Evolutionary conservation across 495 filamentous ascomycete species (phyloP).

Genomic region (Halenospora varia): DNA sequence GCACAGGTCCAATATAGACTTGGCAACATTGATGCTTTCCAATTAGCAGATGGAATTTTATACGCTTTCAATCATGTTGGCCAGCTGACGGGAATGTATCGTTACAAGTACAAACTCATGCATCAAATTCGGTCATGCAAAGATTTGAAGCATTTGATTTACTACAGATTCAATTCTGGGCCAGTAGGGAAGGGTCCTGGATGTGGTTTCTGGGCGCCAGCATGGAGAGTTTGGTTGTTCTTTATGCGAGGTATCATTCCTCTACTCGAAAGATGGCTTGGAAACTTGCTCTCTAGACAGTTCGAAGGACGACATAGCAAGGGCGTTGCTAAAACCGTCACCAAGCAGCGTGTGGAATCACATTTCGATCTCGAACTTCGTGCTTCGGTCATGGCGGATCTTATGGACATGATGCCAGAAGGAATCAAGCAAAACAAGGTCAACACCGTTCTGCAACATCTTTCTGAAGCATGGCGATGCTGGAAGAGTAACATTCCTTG

Average conservation of each 20-base stretch:
- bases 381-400: slow-evolving; percentile 96
- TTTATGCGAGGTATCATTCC: slow-evolving; percentile 99
- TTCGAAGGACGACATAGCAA: slow-evolving; percentile 99
- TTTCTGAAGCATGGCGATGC: slow-evolving; percentile 97
- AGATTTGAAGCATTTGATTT: slow-evolving; percentile 98
- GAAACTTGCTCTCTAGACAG: slow-evolving; percentile 92
- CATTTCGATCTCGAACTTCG: slow-evolving; percentile 98
- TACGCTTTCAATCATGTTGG: slow-evolving; percentile 99
- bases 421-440: slow-evolving; percentile 99
- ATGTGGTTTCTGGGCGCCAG: slow-evolving; percentile 98
- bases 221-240: slow-evolving; percentile 99
- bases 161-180: slow-evolving; percentile 98
- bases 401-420: slow-evolving; percentile 99
- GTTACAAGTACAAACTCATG: slow-evolving; percentile 99
- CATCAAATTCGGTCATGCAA: slow-evolving; percentile 99
- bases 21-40: slow-evolving; percentile 98
- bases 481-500: slow-evolving; percentile 99
- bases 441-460: slow-evolving; percentile 94
- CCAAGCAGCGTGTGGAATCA: slow-evolving; percentile 97
- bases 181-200: slow-evolving; percentile 97
- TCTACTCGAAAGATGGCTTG: slow-evolving; percentile 94
- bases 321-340: slow-evolving; percentile 98
- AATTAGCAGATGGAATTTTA: slow-evolving; percentile 95
- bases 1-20: slow-evolving; percentile 97
- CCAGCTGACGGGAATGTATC: slow-evolving; percentile 98